A percentile compares a stretch with the other conserved stretches of the same genome.
phyloP scores from a whole-genome alignment of 2,329 filamentous ascomycete species.

The Aspergillus brunneoviolaceus region DNA sequence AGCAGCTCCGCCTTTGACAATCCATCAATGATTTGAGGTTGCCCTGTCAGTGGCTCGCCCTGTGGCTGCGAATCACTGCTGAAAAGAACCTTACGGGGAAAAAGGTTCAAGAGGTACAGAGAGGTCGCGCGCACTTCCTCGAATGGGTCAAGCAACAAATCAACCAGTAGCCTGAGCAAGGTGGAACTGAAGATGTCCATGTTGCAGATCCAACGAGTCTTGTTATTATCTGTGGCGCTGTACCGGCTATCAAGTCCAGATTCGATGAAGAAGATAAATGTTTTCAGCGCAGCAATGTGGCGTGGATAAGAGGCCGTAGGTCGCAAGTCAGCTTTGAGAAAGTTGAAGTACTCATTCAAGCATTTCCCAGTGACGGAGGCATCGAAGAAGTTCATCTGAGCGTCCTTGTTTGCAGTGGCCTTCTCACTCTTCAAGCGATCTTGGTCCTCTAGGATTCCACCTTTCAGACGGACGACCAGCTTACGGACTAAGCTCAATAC shows the following conservation, averaged over 20 bases:
- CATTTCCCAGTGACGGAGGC: slow-evolving; percentile 58
- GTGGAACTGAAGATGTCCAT: slow-evolving; percentile 44
- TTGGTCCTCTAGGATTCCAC: slow-evolving; percentile 53
- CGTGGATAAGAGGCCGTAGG: slow-evolving; percentile 86
- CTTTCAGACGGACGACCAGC: slow-evolving; percentile 73
- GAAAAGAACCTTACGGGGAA: slow-evolving; percentile 33
- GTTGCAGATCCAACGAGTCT: slow-evolving; percentile 52
- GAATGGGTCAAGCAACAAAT: slow-evolving; percentile 84
- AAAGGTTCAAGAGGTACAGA: slow-evolving; percentile 46
- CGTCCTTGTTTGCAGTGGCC: slow-evolving; percentile 15
- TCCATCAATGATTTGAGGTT: slow-evolving; percentile 31
- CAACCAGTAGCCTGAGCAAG: slow-evolving; percentile 61
- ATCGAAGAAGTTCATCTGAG: slow-evolving; percentile 40
- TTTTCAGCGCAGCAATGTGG: slow-evolving; percentile 77
- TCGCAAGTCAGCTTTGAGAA: slow-evolving; percentile 71
- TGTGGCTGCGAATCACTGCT: slow-evolving; percentile 7
- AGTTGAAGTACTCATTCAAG: slow-evolving; percentile 70
- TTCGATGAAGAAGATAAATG: slow-evolving; percentile 65
- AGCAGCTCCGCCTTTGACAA: slow-evolving; percentile 37
- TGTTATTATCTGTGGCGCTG: slow-evolving; percentile 43
- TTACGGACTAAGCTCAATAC: slow-evolving; percentile 71
- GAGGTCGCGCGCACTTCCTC: slow-evolving; percentile 75
- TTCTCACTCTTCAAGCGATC: slow-evolving; percentile 27
- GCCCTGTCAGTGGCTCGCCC: slow-evolving; percentile 21
- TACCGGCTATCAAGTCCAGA: slow-evolving; percentile 63